Percentiles rank a stretch among this genome's conserved stretches.
These are phyloP conservation scores for Chenopodium quinoa DNA, from an alignment of 148 eudicot species.

Conservation along the genomic window DNA sequence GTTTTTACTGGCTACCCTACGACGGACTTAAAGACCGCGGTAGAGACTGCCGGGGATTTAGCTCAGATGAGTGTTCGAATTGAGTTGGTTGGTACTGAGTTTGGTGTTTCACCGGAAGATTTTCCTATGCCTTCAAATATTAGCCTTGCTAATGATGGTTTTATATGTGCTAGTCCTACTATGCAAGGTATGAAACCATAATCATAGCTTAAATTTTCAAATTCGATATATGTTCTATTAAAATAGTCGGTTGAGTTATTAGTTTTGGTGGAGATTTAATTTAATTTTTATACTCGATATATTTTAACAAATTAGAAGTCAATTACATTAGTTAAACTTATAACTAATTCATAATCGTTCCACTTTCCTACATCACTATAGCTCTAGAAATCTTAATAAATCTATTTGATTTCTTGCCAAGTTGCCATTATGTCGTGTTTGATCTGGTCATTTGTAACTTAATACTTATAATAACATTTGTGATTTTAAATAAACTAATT, in stretches of 20 bases:
- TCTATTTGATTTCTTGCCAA: background rate
- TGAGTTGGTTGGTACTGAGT: conserved; percentile 65
- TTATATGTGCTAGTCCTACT: conserved; percentile 10
- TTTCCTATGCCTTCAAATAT: conserved; percentile 22
- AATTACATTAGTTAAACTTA: background rate
- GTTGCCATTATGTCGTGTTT: background rate
- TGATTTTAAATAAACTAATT: background rate
- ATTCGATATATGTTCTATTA: too few species aligned
- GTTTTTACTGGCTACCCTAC: conserved; percentile 40
- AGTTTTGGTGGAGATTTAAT: background rate
- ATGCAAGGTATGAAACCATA: conserved; percentile 8
- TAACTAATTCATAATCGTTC: background rate
- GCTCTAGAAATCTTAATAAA: background rate
- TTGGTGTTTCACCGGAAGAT: conserved; percentile 43
- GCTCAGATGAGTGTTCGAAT: conserved; percentile 45
- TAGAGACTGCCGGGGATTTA: conserved; percentile 55
- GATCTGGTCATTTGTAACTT: background rate
- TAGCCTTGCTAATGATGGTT: conserved; percentile 24
- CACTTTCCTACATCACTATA: background rate
- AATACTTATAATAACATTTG: background rate
- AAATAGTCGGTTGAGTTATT: too few species aligned
- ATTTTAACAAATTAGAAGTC: background rate
- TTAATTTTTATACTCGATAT: too few species aligned
- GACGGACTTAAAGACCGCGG: conserved; percentile 48
- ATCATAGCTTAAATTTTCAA: too few species aligned